phyloP scores from a whole-genome alignment of 768 basidiomycete species.

The Boletus vermiculosoides region DNA sequence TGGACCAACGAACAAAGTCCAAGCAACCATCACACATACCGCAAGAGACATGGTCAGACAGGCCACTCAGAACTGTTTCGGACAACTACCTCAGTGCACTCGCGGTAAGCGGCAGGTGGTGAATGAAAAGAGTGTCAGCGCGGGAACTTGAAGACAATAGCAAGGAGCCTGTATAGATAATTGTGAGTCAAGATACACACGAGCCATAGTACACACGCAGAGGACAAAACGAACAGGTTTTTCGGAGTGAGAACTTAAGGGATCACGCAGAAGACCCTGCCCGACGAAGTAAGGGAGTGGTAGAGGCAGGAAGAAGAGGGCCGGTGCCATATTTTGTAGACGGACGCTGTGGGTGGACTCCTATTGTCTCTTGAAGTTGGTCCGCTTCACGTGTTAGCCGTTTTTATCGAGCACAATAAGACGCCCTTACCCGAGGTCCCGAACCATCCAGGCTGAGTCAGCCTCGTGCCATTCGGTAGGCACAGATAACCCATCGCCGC shows the following conservation, averaged over 20 bases:
- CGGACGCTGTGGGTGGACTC: background rate
- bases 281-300: background rate
- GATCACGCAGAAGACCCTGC: no score
- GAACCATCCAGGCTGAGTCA: conserved; percentile 23
- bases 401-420: conserved; percentile 32
- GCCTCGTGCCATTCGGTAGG: no score
- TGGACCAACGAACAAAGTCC: no score
- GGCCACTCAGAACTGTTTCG: background rate
- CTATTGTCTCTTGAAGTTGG: conserved; percentile 26
- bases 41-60: background rate
- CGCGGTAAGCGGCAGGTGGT: background rate
- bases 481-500: no score
- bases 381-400: conserved; percentile 10
- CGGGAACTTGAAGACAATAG: background rate
- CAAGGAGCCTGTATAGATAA: conserved; percentile 1
- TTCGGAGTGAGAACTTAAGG: background rate
- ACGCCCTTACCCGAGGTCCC: conserved; percentile 1
- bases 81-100: background rate
- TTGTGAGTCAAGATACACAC: background rate
- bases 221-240: background rate
- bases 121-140: background rate
- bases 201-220: background rate
- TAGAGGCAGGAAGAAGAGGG: background rate
- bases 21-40: conserved; percentile 12
- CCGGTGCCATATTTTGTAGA: conserved; percentile 16